Conservation (phyloP, 2,329 filamentous ascomycete species). For the Ophiostoma fasciatum region DNA sequence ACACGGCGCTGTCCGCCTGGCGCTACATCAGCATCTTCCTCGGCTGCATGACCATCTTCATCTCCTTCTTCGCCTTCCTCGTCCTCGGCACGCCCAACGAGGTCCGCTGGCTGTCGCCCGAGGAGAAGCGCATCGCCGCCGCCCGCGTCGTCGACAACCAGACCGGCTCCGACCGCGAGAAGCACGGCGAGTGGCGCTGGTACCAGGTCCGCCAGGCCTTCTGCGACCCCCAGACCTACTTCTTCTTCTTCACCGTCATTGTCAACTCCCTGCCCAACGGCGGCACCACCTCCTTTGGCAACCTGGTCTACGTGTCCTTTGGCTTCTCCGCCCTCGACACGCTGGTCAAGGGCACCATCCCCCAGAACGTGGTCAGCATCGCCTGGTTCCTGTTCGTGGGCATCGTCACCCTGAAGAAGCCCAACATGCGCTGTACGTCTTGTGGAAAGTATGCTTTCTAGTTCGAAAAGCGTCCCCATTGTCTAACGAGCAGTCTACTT, state of each 20-base stretch:
- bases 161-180: slow-evolving; percentile 23
- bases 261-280: slow-evolving; percentile 18
- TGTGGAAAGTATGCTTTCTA: too few relatives aligned
- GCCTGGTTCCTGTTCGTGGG: slow-evolving; percentile 22
- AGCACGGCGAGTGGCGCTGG: slow-evolving; percentile 21
- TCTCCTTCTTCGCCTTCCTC: slow-evolving; percentile 13
- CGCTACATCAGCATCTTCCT: slow-evolving; percentile 10
- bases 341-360: slow-evolving; percentile 18
- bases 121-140: slow-evolving; percentile 23
- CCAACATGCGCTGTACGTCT: slow-evolving; percentile 17
- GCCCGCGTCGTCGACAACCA: slow-evolving; percentile 23
- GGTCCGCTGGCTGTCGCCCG: slow-evolving; percentile 20
- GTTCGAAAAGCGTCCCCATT: background rate
- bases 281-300: slow-evolving; percentile 17
- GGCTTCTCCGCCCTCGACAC: slow-evolving; percentile 20
- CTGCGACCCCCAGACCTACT: slow-evolving; percentile 15
- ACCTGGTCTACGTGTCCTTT: slow-evolving; percentile 22
- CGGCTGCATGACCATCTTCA: slow-evolving; percentile 13
- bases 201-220: slow-evolving; percentile 17
- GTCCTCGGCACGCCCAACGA: slow-evolving; percentile 21
- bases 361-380: slow-evolving; percentile 19
- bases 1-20: slow-evolving; percentile 15
- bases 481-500: slow-evolving; percentile 10
- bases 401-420: slow-evolving; percentile 13
- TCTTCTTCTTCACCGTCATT: slow-evolving; percentile 21